Percentiles rank a stretch among this genome's conserved stretches.
phyloP scores from a whole-genome alignment of 2,329 filamentous ascomycete genomes.

The Metarhizium robertsii region DNA sequence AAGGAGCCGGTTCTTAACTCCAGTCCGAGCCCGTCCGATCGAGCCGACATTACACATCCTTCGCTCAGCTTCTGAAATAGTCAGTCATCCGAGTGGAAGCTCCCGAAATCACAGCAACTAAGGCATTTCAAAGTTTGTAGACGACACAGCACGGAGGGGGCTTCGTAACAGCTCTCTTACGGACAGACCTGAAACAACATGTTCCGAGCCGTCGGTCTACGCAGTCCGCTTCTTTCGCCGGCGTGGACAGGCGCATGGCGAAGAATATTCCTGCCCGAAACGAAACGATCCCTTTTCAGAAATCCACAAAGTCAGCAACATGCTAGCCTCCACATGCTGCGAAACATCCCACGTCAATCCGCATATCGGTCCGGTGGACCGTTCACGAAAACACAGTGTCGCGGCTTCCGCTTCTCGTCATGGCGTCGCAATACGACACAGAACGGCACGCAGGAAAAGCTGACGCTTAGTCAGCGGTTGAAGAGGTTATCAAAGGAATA shows the following conservation, averaged over 20 bases:
- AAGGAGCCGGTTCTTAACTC: background rate
- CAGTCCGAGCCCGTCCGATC: background rate
- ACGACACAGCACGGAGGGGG: background rate
- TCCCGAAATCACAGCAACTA: background rate
- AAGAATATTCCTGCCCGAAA: constrained; percentile 18
- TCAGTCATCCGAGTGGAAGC: background rate
- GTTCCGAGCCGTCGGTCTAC: constrained; percentile 17
- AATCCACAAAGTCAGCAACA: background rate
- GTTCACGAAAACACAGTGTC: constrained; percentile 15
- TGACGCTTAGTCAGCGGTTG: constrained; percentile 59
- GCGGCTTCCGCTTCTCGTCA: constrained; percentile 26
- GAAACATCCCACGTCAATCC: background rate
- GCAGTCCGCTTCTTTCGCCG: constrained; percentile 11
- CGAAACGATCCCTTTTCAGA: background rate
- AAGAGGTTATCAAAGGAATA: constrained; percentile 86
- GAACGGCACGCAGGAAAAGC: constrained; percentile 16
- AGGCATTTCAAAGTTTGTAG: background rate
- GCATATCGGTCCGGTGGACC: constrained; percentile 10
- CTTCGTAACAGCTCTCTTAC: background rate
- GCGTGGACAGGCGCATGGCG: constrained; percentile 19
- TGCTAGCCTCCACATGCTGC: background rate
- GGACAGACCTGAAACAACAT: constrained; percentile 8
- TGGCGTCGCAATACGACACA: constrained; percentile 19
- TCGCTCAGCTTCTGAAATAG: background rate
- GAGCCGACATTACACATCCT: background rate